phyloP scores from a whole-genome alignment of 2,329 filamentous ascomycete genomes.

The Colletotrichum godetiae region DNA sequence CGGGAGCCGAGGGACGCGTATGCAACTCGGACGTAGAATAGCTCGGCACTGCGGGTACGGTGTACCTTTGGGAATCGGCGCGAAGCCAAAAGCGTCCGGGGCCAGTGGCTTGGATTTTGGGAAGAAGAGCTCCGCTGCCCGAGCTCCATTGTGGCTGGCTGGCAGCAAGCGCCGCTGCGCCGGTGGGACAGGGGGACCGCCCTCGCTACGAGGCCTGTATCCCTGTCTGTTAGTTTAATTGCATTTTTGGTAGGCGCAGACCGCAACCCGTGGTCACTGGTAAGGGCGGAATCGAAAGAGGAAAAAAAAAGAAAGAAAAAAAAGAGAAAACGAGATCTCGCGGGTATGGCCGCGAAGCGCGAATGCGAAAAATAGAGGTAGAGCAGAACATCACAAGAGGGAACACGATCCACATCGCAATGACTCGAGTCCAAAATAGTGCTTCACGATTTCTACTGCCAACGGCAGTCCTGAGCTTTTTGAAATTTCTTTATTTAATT shows the following conservation, averaged over 20 bases:
- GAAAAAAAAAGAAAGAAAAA: not conserved
- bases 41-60: slow-evolving; percentile 5
- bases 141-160: not conserved
- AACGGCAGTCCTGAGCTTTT: not conserved
- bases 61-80: not conserved
- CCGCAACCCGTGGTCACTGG: not conserved
- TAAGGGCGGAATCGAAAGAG: not conserved
- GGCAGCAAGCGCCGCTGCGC: not conserved
- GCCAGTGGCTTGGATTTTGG: too few species aligned
- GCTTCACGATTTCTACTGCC: not conserved
- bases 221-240: not conserved
- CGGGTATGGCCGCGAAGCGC: not conserved
- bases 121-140: too few species aligned
- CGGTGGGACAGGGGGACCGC: not conserved
- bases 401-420: not conserved
- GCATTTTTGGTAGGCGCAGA: not conserved
- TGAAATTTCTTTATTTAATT: not conserved
- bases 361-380: not conserved
- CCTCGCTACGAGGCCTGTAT: not conserved
- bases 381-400: not conserved
- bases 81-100: not conserved
- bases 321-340: not conserved
- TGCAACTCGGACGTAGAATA: not conserved
- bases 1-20: slow-evolving; percentile 23
- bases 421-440: not conserved